Conservation (phyloP, 2,329 filamentous ascomycete species). For the Trichothecium roseum region DNA sequence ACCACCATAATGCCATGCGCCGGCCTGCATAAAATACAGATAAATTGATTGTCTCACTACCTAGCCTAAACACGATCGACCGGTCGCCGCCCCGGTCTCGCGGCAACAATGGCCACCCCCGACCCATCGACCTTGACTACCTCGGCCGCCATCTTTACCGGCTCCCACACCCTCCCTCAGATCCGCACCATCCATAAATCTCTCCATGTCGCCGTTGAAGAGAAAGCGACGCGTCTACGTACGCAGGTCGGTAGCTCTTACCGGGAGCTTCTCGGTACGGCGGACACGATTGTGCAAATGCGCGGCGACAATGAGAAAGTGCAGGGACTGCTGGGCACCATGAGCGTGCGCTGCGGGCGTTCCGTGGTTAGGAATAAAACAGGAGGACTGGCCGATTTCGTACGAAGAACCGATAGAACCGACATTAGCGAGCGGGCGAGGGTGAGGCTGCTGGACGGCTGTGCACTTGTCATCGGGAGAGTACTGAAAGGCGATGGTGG, state of each 20-base stretch:
- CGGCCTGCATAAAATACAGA: no score
- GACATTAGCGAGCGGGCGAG: slow-evolving; percentile 26
- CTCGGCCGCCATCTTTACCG: slow-evolving; percentile 44
- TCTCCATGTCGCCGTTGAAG: slow-evolving; percentile 49
- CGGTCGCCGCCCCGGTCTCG: slow-evolving; percentile 1
- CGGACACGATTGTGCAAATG: slow-evolving; percentile 90
- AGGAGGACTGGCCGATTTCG: slow-evolving; percentile 41
- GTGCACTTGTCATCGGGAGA: slow-evolving; percentile 36
- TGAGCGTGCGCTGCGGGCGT: slow-evolving; percentile 71
- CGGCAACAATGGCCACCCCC: slow-evolving; percentile 26
- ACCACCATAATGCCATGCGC: no score
- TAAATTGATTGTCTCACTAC: not conserved
- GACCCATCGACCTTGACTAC: slow-evolving; percentile 38
- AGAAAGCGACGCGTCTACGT: slow-evolving; percentile 51
- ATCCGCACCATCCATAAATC: slow-evolving; percentile 52
- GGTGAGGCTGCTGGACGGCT: slow-evolving; percentile 37
- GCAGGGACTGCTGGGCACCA: slow-evolving; percentile 58
- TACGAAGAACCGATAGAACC: slow-evolving; percentile 13
- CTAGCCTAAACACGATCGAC: slow-evolving; percentile 2
- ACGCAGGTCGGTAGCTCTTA: slow-evolving; percentile 61
- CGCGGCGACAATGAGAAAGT: slow-evolving; percentile 64
- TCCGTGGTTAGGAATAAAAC: slow-evolving; percentile 57
- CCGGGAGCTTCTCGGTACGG: slow-evolving; percentile 81
- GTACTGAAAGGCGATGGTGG: slow-evolving; percentile 32
- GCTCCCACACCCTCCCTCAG: slow-evolving; percentile 48